These are phyloP conservation scores for Leptomonas pyrrhocoris DNA, from an alignment of 208 protist species.

Conservation along the genomic window DNA sequence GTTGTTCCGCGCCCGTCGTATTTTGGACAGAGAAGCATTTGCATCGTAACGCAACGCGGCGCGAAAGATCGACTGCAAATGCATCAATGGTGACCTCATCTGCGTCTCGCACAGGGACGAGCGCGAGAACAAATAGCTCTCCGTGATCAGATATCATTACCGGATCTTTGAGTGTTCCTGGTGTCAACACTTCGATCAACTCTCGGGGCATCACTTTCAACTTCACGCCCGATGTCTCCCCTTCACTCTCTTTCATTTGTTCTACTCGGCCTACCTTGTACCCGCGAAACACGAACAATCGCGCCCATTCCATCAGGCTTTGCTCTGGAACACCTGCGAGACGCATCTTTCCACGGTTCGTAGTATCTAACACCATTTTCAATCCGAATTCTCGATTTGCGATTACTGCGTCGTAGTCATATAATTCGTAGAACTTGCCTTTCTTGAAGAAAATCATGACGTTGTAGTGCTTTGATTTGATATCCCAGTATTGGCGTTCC, in stretches of 20 bases:
- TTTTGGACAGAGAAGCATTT: constrained; percentile 29
- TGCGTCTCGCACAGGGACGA: constrained; percentile 34
- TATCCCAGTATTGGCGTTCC: constrained; percentile 97
- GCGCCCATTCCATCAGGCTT: constrained; percentile 89
- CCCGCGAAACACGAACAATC: constrained; percentile 92
- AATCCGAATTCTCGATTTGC: constrained; percentile 93
- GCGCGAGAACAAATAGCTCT: constrained; percentile 68
- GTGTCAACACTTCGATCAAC: constrained; percentile 89
- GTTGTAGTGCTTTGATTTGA: constrained; percentile 93
- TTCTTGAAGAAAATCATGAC: constrained; percentile 97
- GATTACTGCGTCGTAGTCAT: constrained; percentile 94
- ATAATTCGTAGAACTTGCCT: constrained; percentile 96
- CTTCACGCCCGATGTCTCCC: constrained; percentile 38
- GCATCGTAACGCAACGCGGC: constrained; percentile 72
- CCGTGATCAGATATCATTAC: constrained; percentile 79
- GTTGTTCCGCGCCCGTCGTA: background rate
- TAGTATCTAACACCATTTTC: constrained; percentile 90
- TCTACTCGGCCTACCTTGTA: constrained; percentile 95
- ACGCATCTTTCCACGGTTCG: constrained; percentile 91
- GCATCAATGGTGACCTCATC: constrained; percentile 46
- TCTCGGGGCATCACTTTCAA: constrained; percentile 80
- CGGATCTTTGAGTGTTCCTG: constrained; percentile 90
- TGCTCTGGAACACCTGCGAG: constrained; percentile 94
- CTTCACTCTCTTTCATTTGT: constrained; percentile 82
- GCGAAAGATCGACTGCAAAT: constrained; percentile 84